Evolutionary conservation across 345 rosid species (phyloP), one percentile per base, ranked within the genome.

Genomic region (Arabis hirsuta): DNA sequence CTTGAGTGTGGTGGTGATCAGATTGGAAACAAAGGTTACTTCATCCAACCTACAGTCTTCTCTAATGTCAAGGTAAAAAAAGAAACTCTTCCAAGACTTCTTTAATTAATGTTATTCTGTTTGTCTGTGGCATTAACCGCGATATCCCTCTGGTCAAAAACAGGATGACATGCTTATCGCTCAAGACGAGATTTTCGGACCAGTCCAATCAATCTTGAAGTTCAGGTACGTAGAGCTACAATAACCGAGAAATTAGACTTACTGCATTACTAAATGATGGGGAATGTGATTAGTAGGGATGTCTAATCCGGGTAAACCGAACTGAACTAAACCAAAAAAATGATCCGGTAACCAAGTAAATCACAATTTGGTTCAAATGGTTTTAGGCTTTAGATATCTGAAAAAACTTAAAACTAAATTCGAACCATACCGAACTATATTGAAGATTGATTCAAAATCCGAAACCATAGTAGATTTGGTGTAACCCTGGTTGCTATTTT

Each of bases 151-250:
- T 8, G 39, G n/a, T 52, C n/a, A 12, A 14, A 52, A 64, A 55
- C 69, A 94, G 98, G 97, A 95, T 27, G 85, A 91, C 57, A 95
- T 95, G 97, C 74, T 86, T 76, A 95, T 95, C 14, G 99, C 99
- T 8, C 79, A 80, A 66, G 99, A 94, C 12, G 99, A 94, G 87
- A 94, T 94, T 63, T 94, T 94, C 12, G 99, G 99, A 41, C 99
- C 99, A 3, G 99, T 95, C 62, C 99, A 95, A 56, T 82, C 97
- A 36, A 95, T 95, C 81, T 78, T 95, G 76, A 95, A 95, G 77
- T 91, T 89, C 90, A 94, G 84, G 97, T 93, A 57, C 11, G 2
- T 38, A 34, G 13, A 38, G 8, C 45, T 54, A 51, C 39, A 22
- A 32, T 58, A 48, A 59, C 38, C 8, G 7, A n/a, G 14, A 47